phyloP scores from a whole-genome alignment of 495 filamentous ascomycete genomes.

The Clavariopsis aquatica region DNA sequence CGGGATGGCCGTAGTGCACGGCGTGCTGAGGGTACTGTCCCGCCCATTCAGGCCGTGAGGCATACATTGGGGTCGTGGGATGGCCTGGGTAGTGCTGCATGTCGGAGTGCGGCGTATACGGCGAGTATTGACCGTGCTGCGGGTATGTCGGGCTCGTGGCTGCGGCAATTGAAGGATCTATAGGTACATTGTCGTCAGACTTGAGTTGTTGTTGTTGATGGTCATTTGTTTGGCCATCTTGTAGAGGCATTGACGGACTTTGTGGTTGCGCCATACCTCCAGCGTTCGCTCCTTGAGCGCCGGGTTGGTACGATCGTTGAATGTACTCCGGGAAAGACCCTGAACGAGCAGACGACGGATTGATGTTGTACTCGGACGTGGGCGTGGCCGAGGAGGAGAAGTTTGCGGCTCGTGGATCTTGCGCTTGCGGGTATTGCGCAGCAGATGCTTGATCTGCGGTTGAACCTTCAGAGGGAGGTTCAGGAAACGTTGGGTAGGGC shows the following conservation, averaged over 20 bases:
- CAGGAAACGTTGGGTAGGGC: constrained; percentile 70
- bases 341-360: constrained; percentile 76
- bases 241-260: constrained; percentile 89
- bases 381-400: constrained; percentile 79
- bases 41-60: constrained; percentile 72
- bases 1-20: constrained; percentile 64
- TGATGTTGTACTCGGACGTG: constrained; percentile 83
- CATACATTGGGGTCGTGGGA: constrained; percentile 59
- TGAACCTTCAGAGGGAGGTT: constrained; percentile 75
- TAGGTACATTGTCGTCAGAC: constrained; percentile 94
- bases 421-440: constrained; percentile 65
- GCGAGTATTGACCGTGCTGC: constrained; percentile 71
- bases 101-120: constrained; percentile 83
- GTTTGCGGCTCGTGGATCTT: constrained; percentile 72
- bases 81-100: constrained; percentile 70
- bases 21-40: constrained; percentile 65
- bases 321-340: constrained; percentile 79
- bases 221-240: constrained; percentile 72
- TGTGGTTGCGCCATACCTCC: constrained; percentile 96
- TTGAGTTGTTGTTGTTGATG: constrained; percentile 68
- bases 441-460: constrained; percentile 86
- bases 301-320: constrained; percentile 58
- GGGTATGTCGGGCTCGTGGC: constrained; percentile 89
- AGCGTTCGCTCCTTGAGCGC: constrained; percentile 71
- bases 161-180: constrained; percentile 97